Conservation (phyloP, 345 rosid genomes). For the Anastatica hierochuntica region DNA sequence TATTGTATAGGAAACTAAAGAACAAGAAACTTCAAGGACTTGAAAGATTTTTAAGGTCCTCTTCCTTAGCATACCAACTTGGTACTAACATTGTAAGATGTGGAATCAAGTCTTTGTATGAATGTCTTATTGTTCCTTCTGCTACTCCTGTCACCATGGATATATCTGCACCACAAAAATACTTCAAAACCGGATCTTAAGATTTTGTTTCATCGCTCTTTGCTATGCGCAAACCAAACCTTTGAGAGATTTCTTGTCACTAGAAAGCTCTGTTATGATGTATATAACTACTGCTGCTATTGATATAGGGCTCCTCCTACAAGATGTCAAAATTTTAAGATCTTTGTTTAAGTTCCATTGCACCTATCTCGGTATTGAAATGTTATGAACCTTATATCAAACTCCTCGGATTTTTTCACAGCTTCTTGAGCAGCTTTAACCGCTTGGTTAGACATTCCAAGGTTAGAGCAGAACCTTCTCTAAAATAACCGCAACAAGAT, state of each 20-base stretch:
- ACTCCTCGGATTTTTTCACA: constrained; percentile 88
- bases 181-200: neutral
- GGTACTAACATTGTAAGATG: constrained; percentile 83
- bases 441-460: constrained; percentile 89
- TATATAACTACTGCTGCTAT: constrained; percentile 95
- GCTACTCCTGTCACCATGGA: constrained; percentile 96
- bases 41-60: constrained; percentile 72
- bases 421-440: constrained; percentile 97
- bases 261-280: constrained; percentile 89
- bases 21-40: no score
- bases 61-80: constrained; percentile 89
- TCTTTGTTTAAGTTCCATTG: neutral
- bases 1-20: no score
- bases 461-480: constrained; percentile 97
- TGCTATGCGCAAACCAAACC: constrained; percentile 35
- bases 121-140: constrained; percentile 91
- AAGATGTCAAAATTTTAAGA: neutral
- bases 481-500: constrained; percentile 20
- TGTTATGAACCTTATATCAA: constrained; percentile 68
- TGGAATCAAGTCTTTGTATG: constrained; percentile 91
- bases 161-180: constrained; percentile 53
- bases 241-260: constrained; percentile 81
- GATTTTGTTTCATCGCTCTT: neutral
- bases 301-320: constrained; percentile 99
- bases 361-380: neutral